Evolutionary conservation across 179 eudicot genomes (phyloP), one percentile per base, ranked within the genome.

Genomic region (Sideroxylon spinosum): DNA sequence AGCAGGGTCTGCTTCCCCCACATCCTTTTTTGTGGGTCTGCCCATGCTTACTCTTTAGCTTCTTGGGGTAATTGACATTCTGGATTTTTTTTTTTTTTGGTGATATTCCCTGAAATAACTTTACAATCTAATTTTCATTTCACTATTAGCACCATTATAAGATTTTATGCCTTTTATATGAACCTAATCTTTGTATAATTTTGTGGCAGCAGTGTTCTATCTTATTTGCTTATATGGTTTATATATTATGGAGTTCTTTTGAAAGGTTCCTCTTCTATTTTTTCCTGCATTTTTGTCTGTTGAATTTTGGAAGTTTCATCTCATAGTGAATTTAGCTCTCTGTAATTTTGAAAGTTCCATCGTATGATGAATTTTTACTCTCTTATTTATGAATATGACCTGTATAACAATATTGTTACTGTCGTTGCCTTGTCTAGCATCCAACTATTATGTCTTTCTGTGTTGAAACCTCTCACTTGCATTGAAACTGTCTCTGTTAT

Each of bases 401-500:
- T 50, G 3, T 19, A 29, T 52, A 53, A n/a, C 14, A 6, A 17
- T 9, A 16, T 9, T 53, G 23, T 26, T 49, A 6, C 59, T 52
- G 32, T 26, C 0, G 19, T 53, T 52, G 23, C 75, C 44, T 25
- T 14, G n/a, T 26, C 46, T 71, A 50, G 60, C 74, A 14, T 71
- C 12, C 20, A 71, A 7, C 20, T 19, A 7, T 25, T 50, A n/a
- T 7, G n/a, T 71, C 11, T 50, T 44, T 70, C n/a, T 13, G 61
- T 71, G 75, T 25, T n/a, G 14, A 71, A 71, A 52, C 29, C 61
- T 52, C 57, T 53, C 53, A 14, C 20, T 52, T 71, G 62, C 22
- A 53, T 71, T 55, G 14, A 71, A 12, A 13, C 50, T 70, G 59
- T 22, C 20, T 4, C 48, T 69, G 3, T 12, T 48, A 70, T 2